phyloP scores from a whole-genome alignment of 2,329 filamentous ascomycete species.

The Calonectria naviculata region DNA sequence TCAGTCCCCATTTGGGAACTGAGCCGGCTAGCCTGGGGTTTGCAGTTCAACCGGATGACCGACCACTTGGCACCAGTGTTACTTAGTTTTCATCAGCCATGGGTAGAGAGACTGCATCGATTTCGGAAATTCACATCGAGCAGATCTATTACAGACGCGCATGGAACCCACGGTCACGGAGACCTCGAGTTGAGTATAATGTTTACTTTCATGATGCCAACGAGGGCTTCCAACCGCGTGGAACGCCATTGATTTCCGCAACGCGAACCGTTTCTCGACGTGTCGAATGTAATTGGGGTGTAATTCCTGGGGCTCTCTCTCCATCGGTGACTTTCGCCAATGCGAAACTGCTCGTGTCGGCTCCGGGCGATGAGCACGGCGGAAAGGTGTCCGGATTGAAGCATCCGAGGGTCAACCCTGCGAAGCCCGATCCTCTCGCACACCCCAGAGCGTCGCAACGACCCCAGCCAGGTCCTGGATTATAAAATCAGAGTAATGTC shows the following conservation, averaged over 20 bases:
- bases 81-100: not conserved
- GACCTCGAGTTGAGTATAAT: not conserved
- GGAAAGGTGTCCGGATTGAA: slow-evolving; percentile 1
- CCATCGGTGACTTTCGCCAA: not conserved
- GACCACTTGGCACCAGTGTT: not conserved
- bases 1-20: slow-evolving; percentile 17
- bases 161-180: not conserved
- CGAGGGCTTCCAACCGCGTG: not conserved
- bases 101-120: not conserved
- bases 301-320: no score
- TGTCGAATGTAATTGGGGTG: not conserved
- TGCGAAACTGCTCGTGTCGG: not conserved
- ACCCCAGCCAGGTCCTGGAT: slow-evolving; percentile 28
- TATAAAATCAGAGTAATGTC: slow-evolving; percentile 13
- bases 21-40: slow-evolving; percentile 10
- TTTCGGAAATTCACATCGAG: not conserved
- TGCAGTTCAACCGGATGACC: slow-evolving; percentile 4
- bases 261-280: not conserved
- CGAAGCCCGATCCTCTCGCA: slow-evolving; percentile 19
- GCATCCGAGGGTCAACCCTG: slow-evolving; percentile 33
- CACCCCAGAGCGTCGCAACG: slow-evolving; percentile 29
- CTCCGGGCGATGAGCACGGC: not conserved
- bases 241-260: not conserved
- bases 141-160: not conserved
- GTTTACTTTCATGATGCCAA: not conserved